Evolutionary conservation across 2,329 filamentous ascomycete species (phyloP).

Genomic region (Sclerotinia glacialis): DNA sequence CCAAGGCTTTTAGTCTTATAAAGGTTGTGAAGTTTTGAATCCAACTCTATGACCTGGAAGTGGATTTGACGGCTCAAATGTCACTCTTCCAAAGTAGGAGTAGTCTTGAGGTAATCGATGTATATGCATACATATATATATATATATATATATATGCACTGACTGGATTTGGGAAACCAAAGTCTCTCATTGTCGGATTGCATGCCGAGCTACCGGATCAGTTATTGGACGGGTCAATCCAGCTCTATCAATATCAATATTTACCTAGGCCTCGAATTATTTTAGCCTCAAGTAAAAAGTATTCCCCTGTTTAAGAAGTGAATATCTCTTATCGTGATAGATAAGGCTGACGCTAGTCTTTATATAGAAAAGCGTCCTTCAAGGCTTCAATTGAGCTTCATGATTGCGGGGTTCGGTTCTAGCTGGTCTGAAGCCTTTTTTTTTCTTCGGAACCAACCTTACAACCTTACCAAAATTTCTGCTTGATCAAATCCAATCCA

Average conservation of each 20-base stretch:
- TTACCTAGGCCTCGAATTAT: background rate
- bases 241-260: background rate
- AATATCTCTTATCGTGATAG: conserved; percentile 13
- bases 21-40: background rate
- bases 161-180: background rate
- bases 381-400: conserved; percentile 1
- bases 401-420: conserved; percentile 17
- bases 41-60: background rate
- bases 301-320: background rate
- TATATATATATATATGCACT: background rate
- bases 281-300: conserved; percentile 1
- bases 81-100: background rate
- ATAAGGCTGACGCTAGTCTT: background rate
- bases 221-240: background rate
- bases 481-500: background rate
- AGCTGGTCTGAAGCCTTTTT: background rate
- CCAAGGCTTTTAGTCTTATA: background rate
- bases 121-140: background rate
- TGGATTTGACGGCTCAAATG: background rate
- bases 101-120: background rate
- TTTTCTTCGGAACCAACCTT: conserved; percentile 22
- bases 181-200: background rate
- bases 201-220: background rate
- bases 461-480: conserved; percentile 22
- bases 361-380: background rate